Evolutionary conservation across 768 basidiomycete species (phyloP).

Genomic region (Kondoa subrosea): DNA sequence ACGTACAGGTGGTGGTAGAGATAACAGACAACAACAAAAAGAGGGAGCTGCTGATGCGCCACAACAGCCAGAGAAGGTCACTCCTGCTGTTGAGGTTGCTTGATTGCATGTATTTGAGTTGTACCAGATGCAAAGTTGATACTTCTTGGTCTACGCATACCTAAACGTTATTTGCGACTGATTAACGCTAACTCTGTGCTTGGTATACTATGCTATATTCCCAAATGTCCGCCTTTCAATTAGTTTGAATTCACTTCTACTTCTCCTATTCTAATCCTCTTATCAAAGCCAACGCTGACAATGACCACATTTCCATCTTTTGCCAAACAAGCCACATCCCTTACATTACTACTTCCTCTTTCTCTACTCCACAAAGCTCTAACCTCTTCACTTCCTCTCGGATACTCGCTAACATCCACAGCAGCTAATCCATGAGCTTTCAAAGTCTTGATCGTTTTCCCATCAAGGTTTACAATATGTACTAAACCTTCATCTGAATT

Average conservation of each 20-base stretch:
- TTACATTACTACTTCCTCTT: background rate
- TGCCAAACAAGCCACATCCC: background rate
- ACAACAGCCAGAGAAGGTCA: background rate
- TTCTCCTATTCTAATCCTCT: background rate
- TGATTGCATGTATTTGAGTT: too few species aligned
- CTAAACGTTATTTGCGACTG: too few species aligned
- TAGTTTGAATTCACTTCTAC: too few species aligned
- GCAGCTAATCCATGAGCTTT: background rate
- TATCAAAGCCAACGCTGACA: background rate
- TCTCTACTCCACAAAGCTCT: background rate
- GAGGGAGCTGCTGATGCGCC: background rate
- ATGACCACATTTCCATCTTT: background rate
- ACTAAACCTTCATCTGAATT: constrained; percentile 29
- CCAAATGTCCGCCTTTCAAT: too few species aligned
- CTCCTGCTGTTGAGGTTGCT: background rate
- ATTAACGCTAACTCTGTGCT: too few species aligned
- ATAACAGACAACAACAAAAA: background rate
- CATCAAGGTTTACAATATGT: constrained; percentile 17
- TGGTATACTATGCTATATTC: too few species aligned
- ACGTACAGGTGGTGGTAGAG: background rate
- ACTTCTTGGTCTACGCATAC: too few species aligned
- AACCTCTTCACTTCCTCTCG: background rate
- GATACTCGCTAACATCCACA: background rate
- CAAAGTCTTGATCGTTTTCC: background rate
- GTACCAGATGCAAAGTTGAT: too few species aligned